A percentile compares a stretch with the other conserved stretches of the same genome.
Conservation (phyloP, 805 yeast species). For the Saccharomycopsis fibuligera region DNA sequence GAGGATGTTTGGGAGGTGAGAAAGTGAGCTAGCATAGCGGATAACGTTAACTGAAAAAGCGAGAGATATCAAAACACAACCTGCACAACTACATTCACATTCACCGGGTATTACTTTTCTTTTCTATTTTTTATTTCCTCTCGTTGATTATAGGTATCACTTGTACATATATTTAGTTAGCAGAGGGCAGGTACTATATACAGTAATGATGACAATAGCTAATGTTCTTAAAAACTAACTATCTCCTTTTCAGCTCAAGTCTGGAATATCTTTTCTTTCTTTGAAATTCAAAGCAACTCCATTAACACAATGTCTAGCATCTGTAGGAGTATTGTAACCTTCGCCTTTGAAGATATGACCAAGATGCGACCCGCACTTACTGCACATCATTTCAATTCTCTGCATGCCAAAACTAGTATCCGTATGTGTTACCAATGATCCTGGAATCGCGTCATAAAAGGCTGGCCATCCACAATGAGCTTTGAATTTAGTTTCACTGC, state of each 20-base stretch:
- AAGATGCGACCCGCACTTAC: constrained; percentile 85
- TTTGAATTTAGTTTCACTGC: constrained; percentile 73
- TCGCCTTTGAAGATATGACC: constrained; percentile 96
- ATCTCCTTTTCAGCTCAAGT: not conserved
- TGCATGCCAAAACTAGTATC: constrained; percentile 72
- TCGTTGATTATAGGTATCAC: too few species aligned
- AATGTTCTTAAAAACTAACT: too few species aligned
- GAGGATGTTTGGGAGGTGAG: constrained; percentile 75
- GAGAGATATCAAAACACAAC: too few species aligned
- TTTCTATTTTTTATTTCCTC: too few species aligned
- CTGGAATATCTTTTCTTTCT: constrained; percentile 3
- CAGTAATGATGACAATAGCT: too few species aligned
- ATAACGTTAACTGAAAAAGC: too few species aligned
- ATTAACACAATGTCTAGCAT: constrained; percentile 93
- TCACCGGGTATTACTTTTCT: too few species aligned
- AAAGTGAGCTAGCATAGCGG: not conserved
- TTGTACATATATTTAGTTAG: too few species aligned
- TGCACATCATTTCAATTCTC: constrained; percentile 85
- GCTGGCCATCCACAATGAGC: constrained; percentile 99
- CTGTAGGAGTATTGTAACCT: constrained; percentile 81
- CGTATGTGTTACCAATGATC: constrained; percentile 53
- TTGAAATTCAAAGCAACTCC: constrained; percentile 69
- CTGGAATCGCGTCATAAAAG: constrained; percentile 84
- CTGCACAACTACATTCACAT: too few species aligned
- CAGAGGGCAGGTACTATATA: too few species aligned